Conservation (phyloP, 768 basidiomycete genomes). For the Serendipita sp. region DNA sequence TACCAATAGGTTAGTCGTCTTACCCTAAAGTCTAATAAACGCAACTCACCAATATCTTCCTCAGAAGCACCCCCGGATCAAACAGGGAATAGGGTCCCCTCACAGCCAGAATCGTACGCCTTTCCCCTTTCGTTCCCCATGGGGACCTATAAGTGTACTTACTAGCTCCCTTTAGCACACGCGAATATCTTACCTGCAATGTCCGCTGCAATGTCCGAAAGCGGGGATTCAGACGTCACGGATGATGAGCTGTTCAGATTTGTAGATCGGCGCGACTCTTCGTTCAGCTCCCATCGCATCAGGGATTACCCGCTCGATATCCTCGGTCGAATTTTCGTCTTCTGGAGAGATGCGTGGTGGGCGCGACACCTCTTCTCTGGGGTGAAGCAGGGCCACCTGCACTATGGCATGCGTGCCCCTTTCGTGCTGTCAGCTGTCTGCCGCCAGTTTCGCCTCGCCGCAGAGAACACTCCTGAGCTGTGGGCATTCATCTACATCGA, state of each 20-base stretch:
- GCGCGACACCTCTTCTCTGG: background rate
- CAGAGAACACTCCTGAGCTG: background rate
- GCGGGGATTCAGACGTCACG: background rate
- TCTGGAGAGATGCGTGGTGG: background rate
- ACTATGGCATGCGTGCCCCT: slow-evolving; percentile 1
- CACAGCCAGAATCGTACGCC: no score
- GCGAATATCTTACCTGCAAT: background rate
- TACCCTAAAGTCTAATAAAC: no score
- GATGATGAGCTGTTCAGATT: background rate
- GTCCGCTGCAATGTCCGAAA: background rate
- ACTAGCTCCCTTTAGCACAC: background rate
- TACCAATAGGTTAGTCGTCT: no score
- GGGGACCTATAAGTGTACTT: background rate
- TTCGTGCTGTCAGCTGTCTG: background rate
- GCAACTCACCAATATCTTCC: no score
- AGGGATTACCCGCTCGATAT: background rate
- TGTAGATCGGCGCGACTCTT: background rate
- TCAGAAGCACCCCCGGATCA: background rate
- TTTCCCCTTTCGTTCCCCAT: no score
- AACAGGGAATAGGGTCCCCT: background rate
- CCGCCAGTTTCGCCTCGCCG: background rate
- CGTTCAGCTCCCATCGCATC: background rate
- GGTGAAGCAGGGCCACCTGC: background rate
- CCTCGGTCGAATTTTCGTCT: background rate
- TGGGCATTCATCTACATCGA: background rate